These are phyloP conservation scores for Suhomyces sp. DNA, from an alignment of 805 yeast species.

Conservation along the genomic window DNA sequence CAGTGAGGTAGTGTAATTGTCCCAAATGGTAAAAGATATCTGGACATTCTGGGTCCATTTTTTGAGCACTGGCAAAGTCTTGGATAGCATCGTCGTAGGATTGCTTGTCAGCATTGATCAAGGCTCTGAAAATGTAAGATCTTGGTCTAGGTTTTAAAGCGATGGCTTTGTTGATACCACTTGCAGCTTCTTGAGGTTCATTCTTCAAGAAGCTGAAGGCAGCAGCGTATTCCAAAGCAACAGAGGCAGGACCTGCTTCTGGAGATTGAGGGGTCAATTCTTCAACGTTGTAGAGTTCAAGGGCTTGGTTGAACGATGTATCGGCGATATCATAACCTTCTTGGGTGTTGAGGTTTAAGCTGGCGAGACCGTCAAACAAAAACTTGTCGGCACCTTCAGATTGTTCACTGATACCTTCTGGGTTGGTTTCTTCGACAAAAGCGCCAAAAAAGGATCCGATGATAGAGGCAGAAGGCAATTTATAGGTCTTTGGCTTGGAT, in stretches of 20 bases:
- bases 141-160: constrained; percentile 72
- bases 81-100: constrained; percentile 55
- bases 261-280: constrained; percentile 32
- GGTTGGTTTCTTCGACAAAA: constrained; percentile 58
- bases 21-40: constrained; percentile 94
- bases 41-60: constrained; percentile 65
- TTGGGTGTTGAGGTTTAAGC: constrained; percentile 48
- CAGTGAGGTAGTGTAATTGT: constrained; percentile 82
- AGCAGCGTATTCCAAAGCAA: constrained; percentile 83
- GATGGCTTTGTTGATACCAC: constrained; percentile 64
- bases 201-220: constrained; percentile 80
- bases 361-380: constrained; percentile 63
- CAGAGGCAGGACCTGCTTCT: constrained; percentile 48
- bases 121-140: constrained; percentile 78
- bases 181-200: constrained; percentile 64
- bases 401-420: constrained; percentile 48
- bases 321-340: constrained; percentile 66
- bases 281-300: constrained; percentile 42
- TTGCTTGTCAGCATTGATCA: constrained; percentile 78
- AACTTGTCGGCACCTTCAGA: constrained; percentile 63
- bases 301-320: constrained; percentile 58
- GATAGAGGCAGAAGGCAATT: constrained; percentile 80
- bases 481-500: constrained; percentile 49
- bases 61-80: constrained; percentile 71
- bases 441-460: constrained; percentile 86